Base-by-base conservation (phyloP, 1,284 basidiomycete species). In the Apiotrichum porosum region DNA sequence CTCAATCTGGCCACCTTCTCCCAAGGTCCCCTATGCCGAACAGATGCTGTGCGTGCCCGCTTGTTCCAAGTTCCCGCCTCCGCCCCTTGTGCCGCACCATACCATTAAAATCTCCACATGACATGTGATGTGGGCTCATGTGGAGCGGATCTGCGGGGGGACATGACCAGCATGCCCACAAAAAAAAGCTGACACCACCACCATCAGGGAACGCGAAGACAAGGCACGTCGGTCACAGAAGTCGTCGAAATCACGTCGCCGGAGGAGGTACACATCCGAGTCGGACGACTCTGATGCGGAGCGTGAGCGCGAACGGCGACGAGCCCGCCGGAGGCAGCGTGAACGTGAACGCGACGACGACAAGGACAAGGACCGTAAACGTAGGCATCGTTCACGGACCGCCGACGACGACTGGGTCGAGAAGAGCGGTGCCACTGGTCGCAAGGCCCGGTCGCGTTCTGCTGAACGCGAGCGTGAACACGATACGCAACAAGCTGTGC, bases 1-100 rank as follows among this genome's bases (percentile, higher is more conserved):
- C 2, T 80, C 80, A 56, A 79, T 92, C 41, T 95, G 91, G 91
- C 91, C 91, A 0, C 72, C 81, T 2, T 93, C 90, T 4, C 91
- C 91, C 0, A 84, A 85, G 58, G 80, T 53, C 23, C 60, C 69
- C 1, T 65, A 58, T 48, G 50, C 57, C 12, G 61, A 62, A 33
- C 50, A 51, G 18, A 24, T 37, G 14, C 37, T 30, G 43, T 44
- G 40, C 17, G 44, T 45, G n/a, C 17, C 33, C n/a, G n/a, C n/a
- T n/a, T n/a, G n/a, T n/a, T n/a, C n/a, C n/a, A n/a, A n/a, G n/a
- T n/a, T n/a, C n/a, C n/a, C n/a, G n/a, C n/a, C n/a, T n/a, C n/a
- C n/a, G n/a, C n/a, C n/a, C n/a, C n/a, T n/a, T n/a, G n/a, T n/a
- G n/a, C n/a, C n/a, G n/a, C n/a, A n/a, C n/a, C n/a, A n/a, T n/a